phyloP scores from a whole-genome alignment of 257 asterid species.

The Solanum okadae region DNA sequence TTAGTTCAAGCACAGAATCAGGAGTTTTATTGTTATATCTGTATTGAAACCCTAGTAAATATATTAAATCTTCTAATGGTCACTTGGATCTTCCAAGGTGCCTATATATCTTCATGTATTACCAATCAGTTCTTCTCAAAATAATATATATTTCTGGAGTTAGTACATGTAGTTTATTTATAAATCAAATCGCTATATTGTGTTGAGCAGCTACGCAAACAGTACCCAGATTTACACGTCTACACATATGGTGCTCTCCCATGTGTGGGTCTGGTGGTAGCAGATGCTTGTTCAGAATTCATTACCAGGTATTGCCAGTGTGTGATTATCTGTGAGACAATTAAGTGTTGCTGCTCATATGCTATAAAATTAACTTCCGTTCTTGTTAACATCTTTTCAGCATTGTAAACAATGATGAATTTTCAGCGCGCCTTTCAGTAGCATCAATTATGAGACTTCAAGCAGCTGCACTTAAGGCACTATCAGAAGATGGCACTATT shows the following conservation, averaged over 20 bases:
- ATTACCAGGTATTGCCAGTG: slow-evolving; percentile 14
- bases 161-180: neutral
- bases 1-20: neutral
- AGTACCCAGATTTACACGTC: slow-evolving; percentile 18
- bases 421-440: slow-evolving; percentile 25
- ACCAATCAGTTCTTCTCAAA: neutral
- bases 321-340: neutral
- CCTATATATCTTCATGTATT: neutral
- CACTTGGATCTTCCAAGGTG: neutral
- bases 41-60: neutral
- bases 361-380: neutral
- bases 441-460: slow-evolving; percentile 26
- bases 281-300: slow-evolving; percentile 19
- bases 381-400: slow-evolving; percentile 8
- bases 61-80: neutral
- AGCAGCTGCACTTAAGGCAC: slow-evolving; percentile 20
- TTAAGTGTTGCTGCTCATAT: neutral
- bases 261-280: slow-evolving; percentile 18
- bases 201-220: slow-evolving; percentile 10
- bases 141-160: neutral
- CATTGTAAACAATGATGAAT: slow-evolving; percentile 19
- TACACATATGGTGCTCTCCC: slow-evolving; percentile 26
- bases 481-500: slow-evolving; percentile 8
- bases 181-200: neutral
- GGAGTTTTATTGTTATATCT: neutral